A percentile compares a stretch with the other conserved stretches of the same genome.
phyloP scores from a whole-genome alignment of 495 filamentous ascomycete species.

The Aspergillus incahuasiensis region DNA sequence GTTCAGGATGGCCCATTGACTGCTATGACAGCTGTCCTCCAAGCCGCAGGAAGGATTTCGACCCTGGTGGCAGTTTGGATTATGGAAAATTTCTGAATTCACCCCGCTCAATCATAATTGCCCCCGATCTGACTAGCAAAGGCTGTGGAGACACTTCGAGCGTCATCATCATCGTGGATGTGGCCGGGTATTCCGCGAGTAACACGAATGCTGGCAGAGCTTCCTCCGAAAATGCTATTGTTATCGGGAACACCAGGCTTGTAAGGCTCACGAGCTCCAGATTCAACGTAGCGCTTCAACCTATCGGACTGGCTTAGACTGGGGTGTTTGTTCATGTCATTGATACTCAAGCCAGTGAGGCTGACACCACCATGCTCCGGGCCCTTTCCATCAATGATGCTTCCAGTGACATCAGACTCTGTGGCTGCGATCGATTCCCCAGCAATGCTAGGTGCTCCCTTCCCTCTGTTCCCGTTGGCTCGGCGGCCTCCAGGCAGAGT shows the following conservation, averaged over 20 bases:
- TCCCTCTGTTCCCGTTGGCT: conserved; percentile 55
- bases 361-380: conserved; percentile 82
- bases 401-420: conserved; percentile 75
- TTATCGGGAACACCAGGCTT: conserved; percentile 46
- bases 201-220: conserved; percentile 56
- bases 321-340: conserved; percentile 69
- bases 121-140: conserved; percentile 93
- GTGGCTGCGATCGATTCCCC: conserved; percentile 87
- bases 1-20: conserved; percentile 12
- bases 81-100: conserved; percentile 3
- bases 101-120: conserved; percentile 74
- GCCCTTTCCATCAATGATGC: conserved; percentile 64
- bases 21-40: conserved; percentile 13
- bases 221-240: conserved; percentile 71
- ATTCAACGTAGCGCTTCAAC: conserved; percentile 84
- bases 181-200: conserved; percentile 48
- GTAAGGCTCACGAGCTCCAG: conserved; percentile 54
- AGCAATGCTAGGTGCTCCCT: conserved; percentile 71
- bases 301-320: conserved; percentile 83
- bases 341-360: conserved; percentile 72
- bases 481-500: conserved; percentile 60
- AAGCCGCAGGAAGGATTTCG: conserved; percentile 11
- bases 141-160: conserved; percentile 89
- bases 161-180: conserved; percentile 73
- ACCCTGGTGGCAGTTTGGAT: conserved; percentile 15